Percentiles rank a stretch among this genome's conserved stretches.
Conservation (phyloP, 805 yeast genomes). For the Teunomyces lycoperdinae region DNA sequence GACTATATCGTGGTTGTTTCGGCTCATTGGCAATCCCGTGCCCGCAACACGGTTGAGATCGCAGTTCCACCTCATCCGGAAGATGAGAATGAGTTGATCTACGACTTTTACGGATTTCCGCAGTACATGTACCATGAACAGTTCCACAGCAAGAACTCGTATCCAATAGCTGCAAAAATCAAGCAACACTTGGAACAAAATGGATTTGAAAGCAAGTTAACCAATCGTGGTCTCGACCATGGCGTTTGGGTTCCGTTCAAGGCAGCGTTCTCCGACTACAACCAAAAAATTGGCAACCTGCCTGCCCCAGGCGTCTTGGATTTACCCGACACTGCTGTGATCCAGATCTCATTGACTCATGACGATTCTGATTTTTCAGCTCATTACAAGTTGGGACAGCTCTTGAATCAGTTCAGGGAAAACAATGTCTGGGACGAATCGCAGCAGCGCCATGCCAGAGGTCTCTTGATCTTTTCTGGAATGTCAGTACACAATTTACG, state of each 20-base stretch:
- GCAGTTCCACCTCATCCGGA: constrained; percentile 34
- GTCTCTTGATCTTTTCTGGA: constrained; percentile 62
- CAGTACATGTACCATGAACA: constrained; percentile 57
- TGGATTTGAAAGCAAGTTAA: constrained; percentile 45
- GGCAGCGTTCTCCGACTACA: constrained; percentile 55
- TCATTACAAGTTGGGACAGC: constrained; percentile 55
- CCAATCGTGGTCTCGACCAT: constrained; percentile 72
- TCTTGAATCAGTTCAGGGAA: constrained; percentile 48
- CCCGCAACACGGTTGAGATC: constrained; percentile 44
- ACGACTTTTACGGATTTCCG: constrained; percentile 78
- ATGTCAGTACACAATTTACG: constrained; percentile 76
- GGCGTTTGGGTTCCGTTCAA: constrained; percentile 82
- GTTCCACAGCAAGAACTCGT: constrained; percentile 52
- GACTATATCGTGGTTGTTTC: constrained; percentile 64
- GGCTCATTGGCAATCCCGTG: constrained; percentile 72
- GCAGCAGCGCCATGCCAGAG: constrained; percentile 23
- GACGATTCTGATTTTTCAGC: constrained; percentile 37
- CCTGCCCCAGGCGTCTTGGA: constrained; percentile 26
- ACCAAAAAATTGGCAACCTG: constrained; percentile 4
- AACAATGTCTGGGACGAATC: constrained; percentile 32
- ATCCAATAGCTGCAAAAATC: constrained; percentile 44
- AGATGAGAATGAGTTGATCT: constrained; percentile 51
- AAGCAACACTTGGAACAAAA: constrained; percentile 34
- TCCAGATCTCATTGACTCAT: constrained; percentile 50
- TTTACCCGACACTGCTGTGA: constrained; percentile 42